Percentiles rank a stretch among this genome's conserved stretches.
Evolutionary conservation across 345 rosid species (phyloP).

Genomic region (Arabidopsis arenosa): DNA sequence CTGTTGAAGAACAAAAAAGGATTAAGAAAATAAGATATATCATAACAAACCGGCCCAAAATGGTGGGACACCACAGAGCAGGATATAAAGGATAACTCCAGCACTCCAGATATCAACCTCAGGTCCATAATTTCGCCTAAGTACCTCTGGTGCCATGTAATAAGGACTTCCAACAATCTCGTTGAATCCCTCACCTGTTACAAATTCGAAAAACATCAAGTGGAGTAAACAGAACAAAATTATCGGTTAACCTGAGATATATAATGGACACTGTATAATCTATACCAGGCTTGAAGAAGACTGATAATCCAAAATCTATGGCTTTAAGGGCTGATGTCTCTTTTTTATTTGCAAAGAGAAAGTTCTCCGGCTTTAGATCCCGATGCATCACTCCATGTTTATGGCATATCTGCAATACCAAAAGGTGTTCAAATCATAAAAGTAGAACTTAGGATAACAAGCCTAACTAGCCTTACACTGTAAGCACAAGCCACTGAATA

Average conservation of each 20-base stretch:
- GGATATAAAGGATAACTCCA: slow-evolving; percentile 57
- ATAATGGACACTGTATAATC: background rate
- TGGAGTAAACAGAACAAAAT: background rate
- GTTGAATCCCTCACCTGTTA: slow-evolving; percentile 67
- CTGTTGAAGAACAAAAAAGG: slow-evolving; percentile 1
- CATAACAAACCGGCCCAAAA: slow-evolving; percentile 83
- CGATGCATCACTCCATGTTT: slow-evolving; percentile 83
- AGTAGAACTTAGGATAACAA: slow-evolving; percentile 2
- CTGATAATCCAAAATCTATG: slow-evolving; percentile 87
- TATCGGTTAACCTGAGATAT: background rate
- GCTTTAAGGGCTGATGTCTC: slow-evolving; percentile 71
- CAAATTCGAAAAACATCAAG: slow-evolving; percentile 26
- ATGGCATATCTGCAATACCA: slow-evolving; percentile 65
- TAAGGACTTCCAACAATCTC: slow-evolving; percentile 97
- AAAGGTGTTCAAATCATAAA: slow-evolving; percentile 14
- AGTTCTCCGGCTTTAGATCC: slow-evolving; percentile 89
- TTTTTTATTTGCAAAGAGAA: slow-evolving; percentile 78
- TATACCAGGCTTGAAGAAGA: slow-evolving; percentile 82
- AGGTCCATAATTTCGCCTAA: slow-evolving; percentile 74
- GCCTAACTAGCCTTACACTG: background rate
- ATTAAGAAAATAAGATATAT: background rate
- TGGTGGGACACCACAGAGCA: slow-evolving; percentile 62
- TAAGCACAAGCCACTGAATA: background rate
- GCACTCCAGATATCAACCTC: slow-evolving; percentile 96
- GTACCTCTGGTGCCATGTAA: slow-evolving; percentile 64